A percentile compares a stretch with the other conserved stretches of the same genome.
These are phyloP conservation scores for Sporothrix luriei DNA, from an alignment of 2,329 filamentous ascomycete genomes.

Conservation along the genomic window DNA sequence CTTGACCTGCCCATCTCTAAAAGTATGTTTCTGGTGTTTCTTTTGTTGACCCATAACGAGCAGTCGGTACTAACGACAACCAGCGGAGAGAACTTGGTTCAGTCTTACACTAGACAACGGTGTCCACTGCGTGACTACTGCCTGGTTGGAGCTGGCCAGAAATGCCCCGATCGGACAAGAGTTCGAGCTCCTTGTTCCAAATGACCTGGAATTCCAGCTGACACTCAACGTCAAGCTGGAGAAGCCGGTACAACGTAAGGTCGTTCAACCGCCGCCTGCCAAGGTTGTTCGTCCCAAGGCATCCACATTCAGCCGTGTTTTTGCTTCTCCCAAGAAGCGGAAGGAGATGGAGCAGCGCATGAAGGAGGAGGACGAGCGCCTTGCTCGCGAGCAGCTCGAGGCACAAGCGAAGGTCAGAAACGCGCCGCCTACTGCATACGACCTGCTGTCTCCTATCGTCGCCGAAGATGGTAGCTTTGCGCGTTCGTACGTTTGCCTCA, in stretches of 20 bases:
- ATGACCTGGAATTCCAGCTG: constrained; percentile 97
- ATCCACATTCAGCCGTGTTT: constrained; percentile 87
- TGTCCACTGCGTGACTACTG: constrained; percentile 94
- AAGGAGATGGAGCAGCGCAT: constrained; percentile 88
- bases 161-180: constrained; percentile 96
- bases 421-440: constrained; percentile 74
- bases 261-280: constrained; percentile 55
- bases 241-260: constrained; percentile 63
- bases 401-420: constrained; percentile 64
- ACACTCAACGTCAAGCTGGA: constrained; percentile 94
- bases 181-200: constrained; percentile 94
- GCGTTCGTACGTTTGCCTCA: constrained; percentile 88
- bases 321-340: constrained; percentile 93
- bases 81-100: constrained; percentile 90
- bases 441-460: constrained; percentile 81
- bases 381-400: constrained; percentile 65
- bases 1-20: constrained; percentile 87
- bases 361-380: constrained; percentile 78
- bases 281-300: constrained; percentile 72
- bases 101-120: constrained; percentile 97
- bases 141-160: constrained; percentile 88
- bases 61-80: constrained; percentile 22
- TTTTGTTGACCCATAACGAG: background rate
- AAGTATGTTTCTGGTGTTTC: constrained; percentile 61
- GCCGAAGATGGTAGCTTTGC: constrained; percentile 93